Evolutionary conservation across 2,329 filamentous ascomycete genomes (phyloP).

Genomic region (Penicillium freii): DNA sequence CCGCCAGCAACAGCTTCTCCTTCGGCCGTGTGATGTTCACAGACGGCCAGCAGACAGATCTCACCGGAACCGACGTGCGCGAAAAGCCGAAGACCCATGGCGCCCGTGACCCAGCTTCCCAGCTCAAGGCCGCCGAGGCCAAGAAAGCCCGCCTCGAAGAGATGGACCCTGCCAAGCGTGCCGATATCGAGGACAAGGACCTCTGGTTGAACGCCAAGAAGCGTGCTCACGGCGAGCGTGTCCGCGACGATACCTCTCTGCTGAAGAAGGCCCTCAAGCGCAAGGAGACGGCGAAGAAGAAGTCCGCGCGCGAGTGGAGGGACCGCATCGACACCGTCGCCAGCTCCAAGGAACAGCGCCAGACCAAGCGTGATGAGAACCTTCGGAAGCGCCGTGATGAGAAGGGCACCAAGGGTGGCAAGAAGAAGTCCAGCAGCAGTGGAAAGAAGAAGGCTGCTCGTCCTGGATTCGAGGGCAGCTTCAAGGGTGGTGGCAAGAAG

Average conservation of each 20-base stretch:
- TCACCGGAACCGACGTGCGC: constrained; percentile 61
- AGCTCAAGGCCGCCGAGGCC: constrained; percentile 80
- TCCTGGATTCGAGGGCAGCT: constrained; percentile 71
- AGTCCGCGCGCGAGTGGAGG: constrained; percentile 85
- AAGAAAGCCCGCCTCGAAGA: constrained; percentile 76
- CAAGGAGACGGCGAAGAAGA: constrained; percentile 84
- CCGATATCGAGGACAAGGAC: constrained; percentile 89
- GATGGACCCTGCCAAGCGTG: constrained; percentile 76
- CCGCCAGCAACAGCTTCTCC: constrained; percentile 66
- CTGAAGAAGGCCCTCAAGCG: constrained; percentile 94
- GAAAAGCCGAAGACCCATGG: constrained; percentile 75
- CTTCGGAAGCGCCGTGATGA: constrained; percentile 71
- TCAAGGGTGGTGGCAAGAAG: constrained; percentile 54
- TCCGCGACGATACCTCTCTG: constrained; percentile 79
- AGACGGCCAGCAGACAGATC: constrained; percentile 77
- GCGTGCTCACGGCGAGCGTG: constrained; percentile 82
- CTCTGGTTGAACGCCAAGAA: constrained; percentile 89
- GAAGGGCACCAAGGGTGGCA: constrained; percentile 57
- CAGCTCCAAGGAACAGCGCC: constrained; percentile 73
- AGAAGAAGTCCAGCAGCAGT: constrained; percentile 44
- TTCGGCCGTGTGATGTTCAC: constrained; percentile 90
- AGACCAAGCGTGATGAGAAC: constrained; percentile 80
- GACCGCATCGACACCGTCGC: constrained; percentile 70
- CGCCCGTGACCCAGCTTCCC: constrained; percentile 78
- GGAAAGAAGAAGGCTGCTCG: constrained; percentile 55